These are phyloP conservation scores for Psilocybe mexicana DNA, from an alignment of 1,284 basidiomycete species.

Conservation along the genomic window DNA sequence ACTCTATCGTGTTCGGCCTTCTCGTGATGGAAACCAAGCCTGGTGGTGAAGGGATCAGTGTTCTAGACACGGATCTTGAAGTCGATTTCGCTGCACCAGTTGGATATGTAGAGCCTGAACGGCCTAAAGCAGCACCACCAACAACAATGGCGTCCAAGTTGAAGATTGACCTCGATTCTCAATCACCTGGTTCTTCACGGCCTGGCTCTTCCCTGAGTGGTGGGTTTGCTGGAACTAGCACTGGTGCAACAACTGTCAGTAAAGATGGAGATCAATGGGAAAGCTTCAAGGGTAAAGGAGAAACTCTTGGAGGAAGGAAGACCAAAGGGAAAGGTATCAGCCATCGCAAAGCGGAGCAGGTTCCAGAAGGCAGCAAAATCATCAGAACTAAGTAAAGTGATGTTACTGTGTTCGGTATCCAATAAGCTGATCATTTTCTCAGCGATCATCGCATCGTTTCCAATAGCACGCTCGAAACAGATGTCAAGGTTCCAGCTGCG, in stretches of 20 bases:
- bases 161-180: conserved; percentile 88
- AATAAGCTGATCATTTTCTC: conserved; percentile 16
- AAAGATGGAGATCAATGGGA: conserved; percentile 84
- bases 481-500: conserved; percentile 84
- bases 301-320: conserved; percentile 84
- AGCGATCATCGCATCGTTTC: conserved; percentile 88
- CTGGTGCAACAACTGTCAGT: conserved; percentile 54
- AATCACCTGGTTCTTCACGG: conserved; percentile 79
- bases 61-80: conserved; percentile 96
- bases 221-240: conserved; percentile 55
- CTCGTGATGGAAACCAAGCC: conserved; percentile 95
- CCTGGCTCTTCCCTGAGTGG: conserved; percentile 75
- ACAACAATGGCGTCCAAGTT: conserved; percentile 97
- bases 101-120: conserved; percentile 88
- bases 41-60: conserved; percentile 85
- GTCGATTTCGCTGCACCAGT: conserved; percentile 81
- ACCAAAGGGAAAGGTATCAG: conserved; percentile 92
- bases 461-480: conserved; percentile 75
- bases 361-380: conserved; percentile 84
- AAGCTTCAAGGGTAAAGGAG: conserved; percentile 91
- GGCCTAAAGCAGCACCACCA: conserved; percentile 78
- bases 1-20: conserved; percentile 92
- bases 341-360: conserved; percentile 78
- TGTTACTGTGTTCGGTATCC: neutral
- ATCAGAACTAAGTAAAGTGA: conserved; percentile 78